Evolutionary conservation across 257 asterid genomes (phyloP), one percentile per base, ranked within the genome.

Genomic region (Rauvolfia tetraphylla): DNA sequence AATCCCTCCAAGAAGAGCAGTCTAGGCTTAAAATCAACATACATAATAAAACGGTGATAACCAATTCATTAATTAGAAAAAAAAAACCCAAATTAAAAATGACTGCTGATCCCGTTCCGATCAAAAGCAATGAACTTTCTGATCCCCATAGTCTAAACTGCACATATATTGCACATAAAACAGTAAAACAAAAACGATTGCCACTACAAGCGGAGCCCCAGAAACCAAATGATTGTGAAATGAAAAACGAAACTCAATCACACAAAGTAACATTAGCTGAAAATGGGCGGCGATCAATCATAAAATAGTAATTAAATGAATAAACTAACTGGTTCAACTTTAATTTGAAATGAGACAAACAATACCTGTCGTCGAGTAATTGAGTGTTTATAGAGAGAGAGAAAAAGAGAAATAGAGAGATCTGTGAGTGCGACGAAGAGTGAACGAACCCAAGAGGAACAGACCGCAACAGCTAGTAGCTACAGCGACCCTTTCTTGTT

Each of bases 331-430:
- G 3, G 17, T 67, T 67, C 1, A 44, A 78, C 53, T 46, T 71
- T 46, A 44, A 33, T 44, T 70, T 25, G 3, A 15, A n/a, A 25
- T 33, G n/a, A 76, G 27, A 17, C 31, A 49, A 41, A 25, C 22
- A 13, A 10, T 67, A 78, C 81, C 81, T 71, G 77, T 46, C 27
- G 65, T 51, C n/a, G 65, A 58, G 76, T 15, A 75, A 58, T 59
- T 44, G 56, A 46, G 70, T 34, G 48, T n/a, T n/a, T 65, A 36
- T 4, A 20, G 46, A 36, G 15, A 39, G 36, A 31, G 34, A 62
- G 23, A 58, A 18, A 31, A 46, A 63, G 67, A n/a, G 34, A n/a
- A 66, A 61, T 18, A 23, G 33, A 48, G 62, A 59, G 72, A 71
- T 78, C 81, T 61, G 67, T 46, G 76, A n/a, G 76, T 46, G 36